Evolutionary conservation across 176 grass and related monocot species (phyloP).

Genomic region (Tillandsia fasciculata): DNA sequence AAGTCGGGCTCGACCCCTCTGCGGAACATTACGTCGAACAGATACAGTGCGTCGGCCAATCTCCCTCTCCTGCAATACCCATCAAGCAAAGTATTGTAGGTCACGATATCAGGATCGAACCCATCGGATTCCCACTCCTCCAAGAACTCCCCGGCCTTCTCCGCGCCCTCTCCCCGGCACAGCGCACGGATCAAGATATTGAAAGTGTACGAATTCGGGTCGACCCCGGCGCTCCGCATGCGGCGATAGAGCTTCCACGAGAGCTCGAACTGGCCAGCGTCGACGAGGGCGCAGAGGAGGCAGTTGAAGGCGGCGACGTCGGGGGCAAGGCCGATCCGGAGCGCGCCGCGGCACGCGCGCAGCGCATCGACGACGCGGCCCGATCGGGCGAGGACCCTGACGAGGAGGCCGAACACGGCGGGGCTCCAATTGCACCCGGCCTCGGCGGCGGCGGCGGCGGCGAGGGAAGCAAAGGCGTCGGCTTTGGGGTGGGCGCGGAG

Average conservation of each 20-base stretch:
- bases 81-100: constrained; percentile 72
- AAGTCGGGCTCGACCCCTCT: constrained; percentile 55
- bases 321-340: constrained; percentile 33
- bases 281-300: constrained; percentile 46
- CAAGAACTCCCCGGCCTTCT: constrained; percentile 52
- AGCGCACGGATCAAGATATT: constrained; percentile 72
- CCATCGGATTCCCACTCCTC: constrained; percentile 83
- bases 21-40: constrained; percentile 60
- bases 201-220: constrained; percentile 56
- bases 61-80: constrained; percentile 55
- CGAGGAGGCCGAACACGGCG: constrained; percentile 45
- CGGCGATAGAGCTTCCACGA: constrained; percentile 47
- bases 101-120: constrained; percentile 79
- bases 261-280: constrained; percentile 24
- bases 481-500: constrained; percentile 36
- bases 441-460: constrained; percentile 10
- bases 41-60: constrained; percentile 48
- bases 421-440: constrained; percentile 27
- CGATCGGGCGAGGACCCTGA: constrained; percentile 49
- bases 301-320: constrained; percentile 52
- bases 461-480: constrained; percentile 45
- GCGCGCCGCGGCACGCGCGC: constrained; percentile 30
- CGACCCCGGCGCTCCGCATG: constrained; percentile 38
- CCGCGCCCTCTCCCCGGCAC: constrained; percentile 47
- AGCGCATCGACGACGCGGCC: constrained; percentile 39